phyloP scores from a whole-genome alignment of 1,284 basidiomycete genomes.

The Melampsora americana region DNA sequence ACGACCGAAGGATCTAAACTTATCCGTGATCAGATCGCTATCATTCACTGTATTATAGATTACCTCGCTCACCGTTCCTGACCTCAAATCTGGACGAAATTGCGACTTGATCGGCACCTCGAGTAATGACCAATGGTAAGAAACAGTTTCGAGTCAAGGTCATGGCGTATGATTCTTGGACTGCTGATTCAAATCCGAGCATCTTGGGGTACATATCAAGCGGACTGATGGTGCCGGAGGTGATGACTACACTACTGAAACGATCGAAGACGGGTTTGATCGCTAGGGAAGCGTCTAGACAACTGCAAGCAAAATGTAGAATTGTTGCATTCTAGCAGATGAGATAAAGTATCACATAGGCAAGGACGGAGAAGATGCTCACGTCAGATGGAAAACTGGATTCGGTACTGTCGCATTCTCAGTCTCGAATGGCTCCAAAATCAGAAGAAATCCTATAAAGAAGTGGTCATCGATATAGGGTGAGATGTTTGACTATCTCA shows the following conservation, averaged over 20 bases:
- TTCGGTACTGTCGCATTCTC: slow-evolving; percentile 98
- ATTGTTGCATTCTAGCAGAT: neutral
- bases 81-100: slow-evolving; percentile 99
- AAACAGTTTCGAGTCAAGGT: slow-evolving; percentile 95
- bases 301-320: slow-evolving; percentile 60
- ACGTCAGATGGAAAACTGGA: slow-evolving; percentile 98
- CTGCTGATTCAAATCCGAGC: slow-evolving; percentile 94
- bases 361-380: slow-evolving; percentile 52
- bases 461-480: neutral
- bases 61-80: slow-evolving; percentile 62
- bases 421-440: slow-evolving; percentile 97
- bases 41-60: neutral
- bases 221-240: slow-evolving; percentile 95
- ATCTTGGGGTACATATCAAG: slow-evolving; percentile 99
- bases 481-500: slow-evolving; percentile 27
- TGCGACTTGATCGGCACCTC: slow-evolving; percentile 96
- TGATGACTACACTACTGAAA: slow-evolving; percentile 97
- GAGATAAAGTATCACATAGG: neutral
- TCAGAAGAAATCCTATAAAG: slow-evolving; percentile 79
- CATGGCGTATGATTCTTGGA: slow-evolving; percentile 97
- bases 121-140: slow-evolving; percentile 92
- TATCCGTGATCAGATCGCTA: neutral
- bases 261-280: slow-evolving; percentile 98
- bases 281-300: slow-evolving; percentile 93
- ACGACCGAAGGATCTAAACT: slow-evolving; percentile 85